These are phyloP conservation scores for Mrakia blollopis DNA, from an alignment of 768 basidiomycete genomes.

Conservation along the genomic window DNA sequence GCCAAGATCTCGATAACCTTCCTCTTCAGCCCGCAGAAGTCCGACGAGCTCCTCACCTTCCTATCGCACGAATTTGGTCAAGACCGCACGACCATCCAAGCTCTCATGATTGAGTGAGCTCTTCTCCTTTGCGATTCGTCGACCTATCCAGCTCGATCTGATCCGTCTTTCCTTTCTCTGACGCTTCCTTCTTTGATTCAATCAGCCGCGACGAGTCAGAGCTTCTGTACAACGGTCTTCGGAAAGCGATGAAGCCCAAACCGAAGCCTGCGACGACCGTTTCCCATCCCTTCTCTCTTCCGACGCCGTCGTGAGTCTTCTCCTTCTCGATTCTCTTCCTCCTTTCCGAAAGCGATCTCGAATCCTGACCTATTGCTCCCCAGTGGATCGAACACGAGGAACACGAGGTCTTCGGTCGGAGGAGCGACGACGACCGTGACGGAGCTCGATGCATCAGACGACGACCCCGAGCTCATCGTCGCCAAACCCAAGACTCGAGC, in stretches of 20 bases:
- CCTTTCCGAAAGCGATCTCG: neutral
- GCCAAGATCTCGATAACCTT: neutral
- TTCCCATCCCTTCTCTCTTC: no score
- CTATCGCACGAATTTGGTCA: neutral
- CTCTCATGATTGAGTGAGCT: neutral
- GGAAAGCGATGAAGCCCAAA: no score
- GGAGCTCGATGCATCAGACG: neutral
- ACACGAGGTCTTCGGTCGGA: neutral
- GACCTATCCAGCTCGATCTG: no score
- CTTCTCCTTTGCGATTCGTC: neutral
- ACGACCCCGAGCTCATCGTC: neutral
- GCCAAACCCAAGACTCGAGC: neutral
- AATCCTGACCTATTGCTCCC: no score
- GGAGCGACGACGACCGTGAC: neutral
- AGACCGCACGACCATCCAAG: neutral
- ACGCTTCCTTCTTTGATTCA: no score
- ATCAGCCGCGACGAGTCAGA: no score
- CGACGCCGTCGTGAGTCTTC: neutral
- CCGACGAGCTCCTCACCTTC: neutral
- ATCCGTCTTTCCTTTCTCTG: no score
- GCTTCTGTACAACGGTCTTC: no score
- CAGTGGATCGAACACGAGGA: neutral
- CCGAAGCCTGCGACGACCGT: no score
- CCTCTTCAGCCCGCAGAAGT: neutral
- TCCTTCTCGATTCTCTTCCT: neutral